Evolutionary conservation across 495 filamentous ascomycete species (phyloP), one percentile per base, ranked within the genome.

Genomic region (Annulohypoxylon bovei): DNA sequence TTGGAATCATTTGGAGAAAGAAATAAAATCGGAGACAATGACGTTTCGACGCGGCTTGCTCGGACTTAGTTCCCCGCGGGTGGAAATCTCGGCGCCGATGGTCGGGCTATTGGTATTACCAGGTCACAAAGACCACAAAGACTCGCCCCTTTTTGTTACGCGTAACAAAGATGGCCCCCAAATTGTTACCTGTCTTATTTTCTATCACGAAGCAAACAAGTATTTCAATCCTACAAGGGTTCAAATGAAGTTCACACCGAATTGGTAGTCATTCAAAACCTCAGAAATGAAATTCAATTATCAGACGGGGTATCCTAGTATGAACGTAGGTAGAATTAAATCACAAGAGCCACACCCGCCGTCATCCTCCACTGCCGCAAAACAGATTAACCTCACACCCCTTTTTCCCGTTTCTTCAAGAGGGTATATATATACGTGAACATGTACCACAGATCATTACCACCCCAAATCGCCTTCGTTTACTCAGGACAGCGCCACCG

Each of bases 401-500:
- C 39, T 49, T 28, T 32, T 35, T 61, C 52, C 32, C 30, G 22
- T 53, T 62, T 28, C 37, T 27, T 14, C 20, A 25, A 42, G 58
- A 53, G 44, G 49, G 56, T 73, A 69, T 58, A 55, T 68, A 66
- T 73, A 50, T 63, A 54, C 55, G 61, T 58, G 64, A 42, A 57
- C 23, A 35, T 62, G 27, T 58, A 5, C 40, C 8, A 57, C 20
- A 44, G 7, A 20, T 40, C 39, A 58, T 69, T 30, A 57, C 25
- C 47, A 46, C 46, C 46, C 33, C 30, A 27, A 16, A 50, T 35
- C 59, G 14, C 46, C 35, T 27, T 4, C 12, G 0, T 28, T 3
- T 12, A 1, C 44, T 67, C 40, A 78, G 1, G 74, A 79, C 7
- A 84, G 71, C 42, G 69, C 65, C 18, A 82, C 69, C 8, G 70